Evolutionary conservation across 2,329 filamentous ascomycete genomes (phyloP).

Genomic region (Fusarium algeriense): DNA sequence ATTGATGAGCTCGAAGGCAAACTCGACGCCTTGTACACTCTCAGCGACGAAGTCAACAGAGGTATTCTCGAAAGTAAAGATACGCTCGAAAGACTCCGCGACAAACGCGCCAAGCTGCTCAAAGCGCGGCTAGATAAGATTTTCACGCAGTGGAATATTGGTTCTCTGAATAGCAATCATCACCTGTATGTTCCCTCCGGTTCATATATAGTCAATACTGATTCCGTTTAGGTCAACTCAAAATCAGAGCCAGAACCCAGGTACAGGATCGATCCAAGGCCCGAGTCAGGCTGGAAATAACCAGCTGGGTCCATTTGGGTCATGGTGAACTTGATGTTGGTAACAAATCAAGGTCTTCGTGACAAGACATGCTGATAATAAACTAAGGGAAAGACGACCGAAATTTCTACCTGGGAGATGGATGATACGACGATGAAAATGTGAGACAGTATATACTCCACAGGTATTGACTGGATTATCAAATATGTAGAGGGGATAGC

Average conservation of each 20-base stretch:
- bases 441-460: neutral
- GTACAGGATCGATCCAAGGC: neutral
- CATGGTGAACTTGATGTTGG: neutral
- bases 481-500: neutral
- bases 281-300: neutral
- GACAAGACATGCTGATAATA: neutral
- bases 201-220: neutral
- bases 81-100: slow-evolving; percentile 1
- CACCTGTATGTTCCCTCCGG: neutral
- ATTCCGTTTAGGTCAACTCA: neutral
- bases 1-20: slow-evolving; percentile 1
- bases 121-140: slow-evolving; percentile 1
- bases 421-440: neutral
- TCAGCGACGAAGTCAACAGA: slow-evolving; percentile 3
- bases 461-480: neutral
- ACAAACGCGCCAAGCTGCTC: slow-evolving; percentile 3
- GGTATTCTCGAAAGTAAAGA: neutral
- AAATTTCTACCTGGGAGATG: neutral
- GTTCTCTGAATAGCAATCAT: neutral
- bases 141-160: slow-evolving; percentile 8
- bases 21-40: neutral
- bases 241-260: neutral
- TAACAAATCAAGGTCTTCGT: neutral
- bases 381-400: neutral
- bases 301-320: neutral